These are phyloP conservation scores for Ceratocystis albifundus DNA, from an alignment of 2,329 filamentous ascomycete species.

Conservation along the genomic window DNA sequence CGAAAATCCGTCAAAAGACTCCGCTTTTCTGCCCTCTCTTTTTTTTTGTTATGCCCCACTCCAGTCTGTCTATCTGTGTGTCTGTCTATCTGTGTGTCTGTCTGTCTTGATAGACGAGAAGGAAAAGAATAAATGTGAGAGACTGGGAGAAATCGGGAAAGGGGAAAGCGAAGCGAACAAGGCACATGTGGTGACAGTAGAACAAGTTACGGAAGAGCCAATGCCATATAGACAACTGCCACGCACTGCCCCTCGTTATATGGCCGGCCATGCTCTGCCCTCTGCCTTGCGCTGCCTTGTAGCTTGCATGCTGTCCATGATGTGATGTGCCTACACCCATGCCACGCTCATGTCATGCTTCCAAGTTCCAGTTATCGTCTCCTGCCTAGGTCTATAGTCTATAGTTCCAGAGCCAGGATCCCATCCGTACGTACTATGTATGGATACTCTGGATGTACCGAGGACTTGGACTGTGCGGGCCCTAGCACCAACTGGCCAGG, in stretches of 20 bases:
- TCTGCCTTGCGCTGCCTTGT: not conserved
- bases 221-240: too few species aligned
- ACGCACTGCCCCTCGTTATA: too few species aligned
- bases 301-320: not conserved
- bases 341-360: not conserved
- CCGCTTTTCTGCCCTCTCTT: not conserved
- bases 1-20: not conserved
- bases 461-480: constrained; percentile 14
- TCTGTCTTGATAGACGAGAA: not conserved
- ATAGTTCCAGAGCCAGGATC: not conserved
- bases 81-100: too few species aligned
- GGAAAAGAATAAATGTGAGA: not conserved
- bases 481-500: not conserved
- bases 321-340: not conserved
- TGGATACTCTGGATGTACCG: constrained; percentile 10
- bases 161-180: not conserved
- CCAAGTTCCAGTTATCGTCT: not conserved
- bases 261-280: too few species aligned
- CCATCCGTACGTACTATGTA: constrained; percentile 6
- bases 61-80: not conserved
- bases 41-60: constrained; percentile 1
- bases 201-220: not conserved
- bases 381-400: too few species aligned
- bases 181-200: not conserved
- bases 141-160: too few species aligned